phyloP scores from a whole-genome alignment of 495 filamentous ascomycete genomes.

The Neurospora pannonica region DNA sequence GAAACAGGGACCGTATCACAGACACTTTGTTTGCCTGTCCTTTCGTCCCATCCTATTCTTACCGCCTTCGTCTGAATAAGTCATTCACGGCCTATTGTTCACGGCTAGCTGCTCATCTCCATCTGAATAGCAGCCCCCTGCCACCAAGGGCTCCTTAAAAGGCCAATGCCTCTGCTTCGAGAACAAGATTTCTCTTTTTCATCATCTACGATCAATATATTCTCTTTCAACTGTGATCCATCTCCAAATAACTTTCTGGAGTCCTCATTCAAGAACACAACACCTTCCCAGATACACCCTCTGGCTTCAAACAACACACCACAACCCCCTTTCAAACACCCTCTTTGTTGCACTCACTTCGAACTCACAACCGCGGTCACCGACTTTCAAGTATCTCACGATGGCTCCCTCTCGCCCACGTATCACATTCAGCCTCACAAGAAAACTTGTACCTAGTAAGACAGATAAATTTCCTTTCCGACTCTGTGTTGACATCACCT shows the following conservation, averaged over 20 bases:
- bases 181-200: neutral
- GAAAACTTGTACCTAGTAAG: no score
- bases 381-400: no score
- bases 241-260: neutral
- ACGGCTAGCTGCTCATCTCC: neutral
- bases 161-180: neutral
- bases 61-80: neutral
- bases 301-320: neutral
- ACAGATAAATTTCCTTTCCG: neutral
- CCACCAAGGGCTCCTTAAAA: neutral
- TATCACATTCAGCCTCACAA: no score
- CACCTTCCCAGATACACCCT: neutral
- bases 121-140: neutral
- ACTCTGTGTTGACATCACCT: neutral
- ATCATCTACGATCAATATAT: neutral
- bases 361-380: neutral
- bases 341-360: neutral
- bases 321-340: accelerated
- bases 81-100: neutral
- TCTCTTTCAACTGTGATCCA: neutral
- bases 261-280: neutral
- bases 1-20: neutral
- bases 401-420: neutral
- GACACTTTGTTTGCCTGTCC: neutral
- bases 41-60: neutral